Evolutionary conservation across 306 rosid species (phyloP).

Genomic region (Fagus crenata): DNA sequence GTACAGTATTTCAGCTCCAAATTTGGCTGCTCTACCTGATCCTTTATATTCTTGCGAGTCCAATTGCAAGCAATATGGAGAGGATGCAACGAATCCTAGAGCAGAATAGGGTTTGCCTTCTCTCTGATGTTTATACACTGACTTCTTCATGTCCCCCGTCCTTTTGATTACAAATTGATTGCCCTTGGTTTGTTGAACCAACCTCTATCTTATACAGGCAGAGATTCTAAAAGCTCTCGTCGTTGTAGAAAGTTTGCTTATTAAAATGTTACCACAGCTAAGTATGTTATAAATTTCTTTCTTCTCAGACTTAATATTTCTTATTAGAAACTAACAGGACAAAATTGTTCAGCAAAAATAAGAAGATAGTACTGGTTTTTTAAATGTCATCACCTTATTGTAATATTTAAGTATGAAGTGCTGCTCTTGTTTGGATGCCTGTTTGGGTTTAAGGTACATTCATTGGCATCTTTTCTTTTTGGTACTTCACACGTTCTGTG

Average conservation of each 20-base stretch:
- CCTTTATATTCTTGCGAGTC: not conserved
- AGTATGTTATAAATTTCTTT: not conserved
- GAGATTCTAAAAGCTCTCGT: constrained; percentile 1
- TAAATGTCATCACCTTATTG: not conserved
- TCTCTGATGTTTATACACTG: not conserved
- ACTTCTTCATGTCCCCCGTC: not conserved
- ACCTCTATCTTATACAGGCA: not conserved
- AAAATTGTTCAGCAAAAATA: not conserved
- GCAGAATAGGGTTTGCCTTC: not conserved
- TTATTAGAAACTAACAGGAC: not conserved
- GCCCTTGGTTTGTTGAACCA: not conserved
- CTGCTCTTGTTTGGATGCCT: not conserved
- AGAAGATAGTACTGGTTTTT: not conserved
- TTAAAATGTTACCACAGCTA: not conserved
- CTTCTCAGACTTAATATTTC: not conserved
- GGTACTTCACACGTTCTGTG: not conserved
- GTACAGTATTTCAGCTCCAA: not conserved
- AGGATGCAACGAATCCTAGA: not conserved
- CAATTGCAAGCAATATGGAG: no score
- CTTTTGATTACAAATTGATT: not conserved
- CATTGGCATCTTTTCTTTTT: not conserved
- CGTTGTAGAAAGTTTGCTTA: not conserved
- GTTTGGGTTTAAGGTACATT: not conserved
- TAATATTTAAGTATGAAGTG: not conserved
- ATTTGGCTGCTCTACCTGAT: not conserved